Base-by-base conservation (phyloP, 805 yeast species). In the Teunomyces panamensis region DNA sequence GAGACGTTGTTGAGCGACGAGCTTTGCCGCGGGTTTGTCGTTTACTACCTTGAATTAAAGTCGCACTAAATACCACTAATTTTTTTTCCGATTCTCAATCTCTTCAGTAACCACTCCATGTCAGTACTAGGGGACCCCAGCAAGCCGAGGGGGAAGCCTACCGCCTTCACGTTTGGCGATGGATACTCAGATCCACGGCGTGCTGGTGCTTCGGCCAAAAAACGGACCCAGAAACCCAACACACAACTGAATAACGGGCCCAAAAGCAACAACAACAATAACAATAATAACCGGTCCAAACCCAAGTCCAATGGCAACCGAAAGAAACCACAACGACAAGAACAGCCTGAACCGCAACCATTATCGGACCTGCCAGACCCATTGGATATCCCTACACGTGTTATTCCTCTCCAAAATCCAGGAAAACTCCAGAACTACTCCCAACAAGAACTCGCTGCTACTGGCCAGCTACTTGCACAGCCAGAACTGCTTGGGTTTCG, bases 21-120 rank as follows among this genome's bases (percentile, higher is more conserved):
- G 3, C 54, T 79, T n/a, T 48, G 49, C 5, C 49, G 59, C 9
- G 84, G 84, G 3, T 80, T 69, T 56, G 73, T 69, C 3, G 68
- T 80, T 1, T 80, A 78, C 53, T 67, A 64, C 53, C 37, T 62
- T 13, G 28, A 24, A 26, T 20, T 32, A 32, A 32, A 7, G 5
- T 7, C 34, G 34, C 34, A 14, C 29, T 13, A 17, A 10, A 33
- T 24, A 43, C 16, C 10, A 32, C 32, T 26, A 43, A 29, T 20
- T 24, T 28, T n/a, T 34, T 34, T 16, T 20, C 30, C 28, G 10
- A n/a, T 24, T 20, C 6, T 20, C 24, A 20, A 20, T 20, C 24
- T 20, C 24, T 20, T 20, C 24, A 20, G 24, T 20, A 20, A 17
- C 27, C 41, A 10, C 41, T 26, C 11, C 28, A 37, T 37, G 41